phyloP scores from a whole-genome alignment of 2,329 filamentous ascomycete species.

The Bipolaris oryzae region DNA sequence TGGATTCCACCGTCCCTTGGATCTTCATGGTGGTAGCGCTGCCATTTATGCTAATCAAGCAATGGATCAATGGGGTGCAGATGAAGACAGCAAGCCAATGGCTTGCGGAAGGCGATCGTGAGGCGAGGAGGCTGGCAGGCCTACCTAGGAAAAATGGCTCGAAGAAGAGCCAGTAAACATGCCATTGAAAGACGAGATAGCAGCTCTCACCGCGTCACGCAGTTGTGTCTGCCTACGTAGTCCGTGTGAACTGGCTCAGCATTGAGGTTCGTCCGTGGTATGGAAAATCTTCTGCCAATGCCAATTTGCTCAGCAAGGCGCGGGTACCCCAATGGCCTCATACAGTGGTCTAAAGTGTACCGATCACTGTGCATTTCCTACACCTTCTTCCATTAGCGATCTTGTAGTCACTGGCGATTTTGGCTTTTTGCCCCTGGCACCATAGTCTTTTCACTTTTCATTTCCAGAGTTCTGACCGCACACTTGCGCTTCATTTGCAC shows the following conservation, averaged over 20 bases:
- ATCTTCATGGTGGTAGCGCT: conserved; percentile 79
- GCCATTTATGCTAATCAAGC: conserved; percentile 89
- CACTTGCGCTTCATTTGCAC: background rate
- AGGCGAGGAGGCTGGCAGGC: conserved; percentile 59
- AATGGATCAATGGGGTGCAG: conserved; percentile 92
- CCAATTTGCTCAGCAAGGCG: background rate
- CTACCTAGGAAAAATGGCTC: conserved; percentile 43
- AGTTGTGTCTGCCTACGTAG: background rate
- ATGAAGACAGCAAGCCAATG: conserved; percentile 90
- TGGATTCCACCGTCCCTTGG: conserved; percentile 69
- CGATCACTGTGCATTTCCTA: background rate
- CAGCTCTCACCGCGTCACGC: background rate
- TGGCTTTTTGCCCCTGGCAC: background rate
- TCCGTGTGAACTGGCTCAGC: background rate
- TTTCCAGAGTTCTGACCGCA: background rate
- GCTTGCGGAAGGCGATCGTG: conserved; percentile 88
- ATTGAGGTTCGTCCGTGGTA: background rate
- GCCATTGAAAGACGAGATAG: background rate
- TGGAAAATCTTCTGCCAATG: background rate
- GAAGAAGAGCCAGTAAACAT: conserved; percentile 35
- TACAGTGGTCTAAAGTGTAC: background rate
- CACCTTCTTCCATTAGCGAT: conserved; percentile 6
- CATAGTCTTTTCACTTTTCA: background rate
- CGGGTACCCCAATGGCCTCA: background rate
- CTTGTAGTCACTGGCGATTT: conserved; percentile 12